Percentiles rank a stretch among this genome's conserved stretches.
Conservation (phyloP, 2,329 filamentous ascomycete genomes). For the Nakataea oryzae region DNA sequence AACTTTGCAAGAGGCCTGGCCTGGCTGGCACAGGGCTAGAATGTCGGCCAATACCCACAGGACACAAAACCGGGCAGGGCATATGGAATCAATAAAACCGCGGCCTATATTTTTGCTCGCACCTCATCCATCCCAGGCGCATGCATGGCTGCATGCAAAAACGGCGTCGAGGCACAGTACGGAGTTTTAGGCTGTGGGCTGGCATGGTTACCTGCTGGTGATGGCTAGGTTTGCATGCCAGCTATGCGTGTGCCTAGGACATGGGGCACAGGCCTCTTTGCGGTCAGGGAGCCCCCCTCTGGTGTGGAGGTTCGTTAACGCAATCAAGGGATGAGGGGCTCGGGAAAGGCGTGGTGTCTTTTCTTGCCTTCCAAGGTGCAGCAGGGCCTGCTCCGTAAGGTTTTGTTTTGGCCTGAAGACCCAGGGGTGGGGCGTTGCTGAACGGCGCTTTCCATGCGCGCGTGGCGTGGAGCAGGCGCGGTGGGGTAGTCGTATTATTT, state of each 20-base stretch:
- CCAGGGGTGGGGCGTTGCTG: not conserved
- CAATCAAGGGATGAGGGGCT: not conserved
- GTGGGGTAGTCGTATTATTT: not conserved
- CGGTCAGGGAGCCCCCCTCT: not conserved
- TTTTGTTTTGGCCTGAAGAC: not conserved
- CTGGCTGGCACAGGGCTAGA: too few species aligned
- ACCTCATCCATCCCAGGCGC: not conserved
- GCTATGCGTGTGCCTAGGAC: not conserved
- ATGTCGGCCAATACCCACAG: too few species aligned
- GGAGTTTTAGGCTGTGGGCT: too few species aligned
- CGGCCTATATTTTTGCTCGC: not conserved
- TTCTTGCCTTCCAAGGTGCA: not conserved
- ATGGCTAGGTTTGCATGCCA: not conserved
- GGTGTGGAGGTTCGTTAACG: not conserved
- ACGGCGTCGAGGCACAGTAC: not conserved
- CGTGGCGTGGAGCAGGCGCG: not conserved
- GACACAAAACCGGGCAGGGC: too few species aligned
- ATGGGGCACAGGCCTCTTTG: not conserved
- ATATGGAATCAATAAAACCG: not conserved
- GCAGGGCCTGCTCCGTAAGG: not conserved
- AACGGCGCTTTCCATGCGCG: not conserved
- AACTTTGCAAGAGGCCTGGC: too few species aligned
- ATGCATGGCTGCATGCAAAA: not conserved
- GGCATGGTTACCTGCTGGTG: too few species aligned
- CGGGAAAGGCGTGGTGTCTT: slow-evolving; percentile 1